Percentiles rank a stretch among this genome's conserved stretches.
Evolutionary conservation across 1,139 yeast genomes (phyloP).

Genomic region (Keqinozyma sinolaborantium): DNA sequence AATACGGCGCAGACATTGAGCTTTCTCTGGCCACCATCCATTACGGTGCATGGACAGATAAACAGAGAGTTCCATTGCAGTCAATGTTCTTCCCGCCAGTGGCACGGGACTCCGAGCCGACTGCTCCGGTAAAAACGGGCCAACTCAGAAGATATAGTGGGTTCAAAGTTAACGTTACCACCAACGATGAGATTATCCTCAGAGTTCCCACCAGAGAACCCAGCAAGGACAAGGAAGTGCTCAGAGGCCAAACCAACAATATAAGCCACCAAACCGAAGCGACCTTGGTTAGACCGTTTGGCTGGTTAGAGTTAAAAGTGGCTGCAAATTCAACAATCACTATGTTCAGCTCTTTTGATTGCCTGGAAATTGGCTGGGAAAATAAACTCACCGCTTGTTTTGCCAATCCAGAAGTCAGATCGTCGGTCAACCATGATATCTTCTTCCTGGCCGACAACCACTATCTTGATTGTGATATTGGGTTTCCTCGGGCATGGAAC

Average conservation of each 20-base stretch:
- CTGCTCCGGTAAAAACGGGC: conserved; percentile 42
- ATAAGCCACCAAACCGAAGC: conserved; percentile 6
- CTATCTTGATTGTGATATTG: conserved; percentile 50
- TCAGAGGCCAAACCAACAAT: conserved; percentile 13
- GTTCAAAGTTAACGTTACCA: conserved; percentile 50
- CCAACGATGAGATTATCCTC: conserved; percentile 64
- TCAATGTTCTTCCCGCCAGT: conserved; percentile 64
- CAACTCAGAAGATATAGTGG: conserved; percentile 51
- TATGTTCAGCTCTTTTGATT: conserved; percentile 47
- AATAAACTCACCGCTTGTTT: conserved; percentile 51
- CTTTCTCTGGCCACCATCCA: conserved; percentile 64
- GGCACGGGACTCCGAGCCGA: conserved; percentile 56
- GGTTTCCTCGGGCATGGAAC: conserved; percentile 80
- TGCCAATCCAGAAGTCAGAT: conserved; percentile 58
- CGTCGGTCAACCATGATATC: conserved; percentile 88
- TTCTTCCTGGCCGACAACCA: conserved; percentile 64
- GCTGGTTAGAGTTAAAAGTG: conserved; percentile 82
- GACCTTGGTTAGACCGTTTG: conserved; percentile 56
- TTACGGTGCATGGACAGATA: conserved; percentile 96
- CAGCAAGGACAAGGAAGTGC: conserved; percentile 59
- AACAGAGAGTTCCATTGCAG: conserved; percentile 70
- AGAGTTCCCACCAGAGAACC: conserved; percentile 82
- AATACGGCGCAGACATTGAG: conserved; percentile 59
- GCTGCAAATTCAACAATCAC: conserved; percentile 50
- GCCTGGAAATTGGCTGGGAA: conserved; percentile 56